Evolutionary conservation across 2,329 filamentous ascomycete genomes (phyloP).

Genomic region (Penicillium sclerotigenum): DNA sequence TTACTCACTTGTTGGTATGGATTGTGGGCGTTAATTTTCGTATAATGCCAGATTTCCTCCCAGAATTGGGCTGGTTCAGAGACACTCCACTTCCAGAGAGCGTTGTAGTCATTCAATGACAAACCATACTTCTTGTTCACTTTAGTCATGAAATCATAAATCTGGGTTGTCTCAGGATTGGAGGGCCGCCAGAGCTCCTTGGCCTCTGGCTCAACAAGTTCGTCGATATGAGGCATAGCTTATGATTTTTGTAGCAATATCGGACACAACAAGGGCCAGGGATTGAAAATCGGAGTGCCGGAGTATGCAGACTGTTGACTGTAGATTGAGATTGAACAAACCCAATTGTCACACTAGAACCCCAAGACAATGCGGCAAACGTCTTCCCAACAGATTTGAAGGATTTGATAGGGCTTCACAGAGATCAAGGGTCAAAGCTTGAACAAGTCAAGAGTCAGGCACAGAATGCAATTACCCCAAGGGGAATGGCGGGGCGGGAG

Average conservation of each 20-base stretch:
- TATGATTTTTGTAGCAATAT: background rate
- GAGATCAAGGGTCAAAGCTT: constrained; percentile 6
- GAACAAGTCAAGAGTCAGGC: constrained; percentile 6
- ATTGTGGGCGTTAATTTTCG: constrained; percentile 67
- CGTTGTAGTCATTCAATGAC: constrained; percentile 63
- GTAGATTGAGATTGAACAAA: background rate
- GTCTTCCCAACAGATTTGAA: background rate
- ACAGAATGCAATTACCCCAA: constrained; percentile 6
- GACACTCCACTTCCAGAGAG: constrained; percentile 83
- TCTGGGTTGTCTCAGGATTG: constrained; percentile 63
- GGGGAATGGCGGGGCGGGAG: constrained; percentile 14
- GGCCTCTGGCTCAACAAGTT: constrained; percentile 11
- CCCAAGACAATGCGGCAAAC: background rate
- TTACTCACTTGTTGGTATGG: constrained; percentile 46
- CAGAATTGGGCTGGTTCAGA: constrained; percentile 74
- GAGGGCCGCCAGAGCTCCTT: constrained; percentile 69
- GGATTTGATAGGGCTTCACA: constrained; percentile 5
- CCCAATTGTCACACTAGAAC: background rate
- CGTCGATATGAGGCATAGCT: constrained; percentile 24
- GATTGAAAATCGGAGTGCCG: background rate
- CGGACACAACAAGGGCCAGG: background rate
- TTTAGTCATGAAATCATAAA: constrained; percentile 67
- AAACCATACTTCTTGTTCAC: constrained; percentile 67
- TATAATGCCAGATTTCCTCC: constrained; percentile 80
- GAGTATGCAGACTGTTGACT: background rate